Percentiles rank a stretch among this genome's conserved stretches.
phyloP scores from a whole-genome alignment of 2,329 filamentous ascomycete genomes.

The Trichothecium roseum region DNA sequence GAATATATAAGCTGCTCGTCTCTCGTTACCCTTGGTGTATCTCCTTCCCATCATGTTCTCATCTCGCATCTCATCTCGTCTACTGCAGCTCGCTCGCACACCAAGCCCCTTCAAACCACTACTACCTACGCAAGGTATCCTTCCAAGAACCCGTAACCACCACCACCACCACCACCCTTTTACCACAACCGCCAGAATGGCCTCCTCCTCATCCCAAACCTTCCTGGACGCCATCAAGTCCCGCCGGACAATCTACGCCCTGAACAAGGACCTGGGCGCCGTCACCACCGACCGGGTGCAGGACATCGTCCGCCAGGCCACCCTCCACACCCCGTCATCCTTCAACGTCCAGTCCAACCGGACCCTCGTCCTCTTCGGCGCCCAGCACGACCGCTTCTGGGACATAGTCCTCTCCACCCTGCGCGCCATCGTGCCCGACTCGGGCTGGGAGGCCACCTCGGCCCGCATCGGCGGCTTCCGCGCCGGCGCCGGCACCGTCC shows the following conservation, averaged over 20 bases:
- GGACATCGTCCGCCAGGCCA: conserved; percentile 52
- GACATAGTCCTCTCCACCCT: conserved; percentile 50
- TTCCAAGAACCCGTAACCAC: neutral
- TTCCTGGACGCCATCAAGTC: conserved; percentile 70
- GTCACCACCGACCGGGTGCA: conserved; percentile 42
- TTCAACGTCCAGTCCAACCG: conserved; percentile 88
- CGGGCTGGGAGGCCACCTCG: conserved; percentile 45
- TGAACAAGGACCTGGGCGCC: conserved; percentile 49
- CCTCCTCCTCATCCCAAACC: conserved; percentile 67
- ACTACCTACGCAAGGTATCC: neutral
- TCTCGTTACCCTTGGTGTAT: neutral
- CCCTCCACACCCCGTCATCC: conserved; percentile 62
- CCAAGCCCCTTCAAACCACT: conserved; percentile 4
- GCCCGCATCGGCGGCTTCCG: conserved; percentile 46
- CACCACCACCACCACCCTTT: conserved; percentile 6
- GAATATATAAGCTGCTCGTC: too few relatives aligned
- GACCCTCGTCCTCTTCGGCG: conserved; percentile 65
- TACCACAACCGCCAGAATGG: conserved; percentile 54
- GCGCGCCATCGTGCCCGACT: conserved; percentile 49
- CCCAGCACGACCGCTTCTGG: conserved; percentile 85
- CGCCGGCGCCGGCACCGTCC: conserved; percentile 66
- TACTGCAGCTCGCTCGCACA: neutral
- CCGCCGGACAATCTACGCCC: conserved; percentile 58
- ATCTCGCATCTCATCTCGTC: neutral
- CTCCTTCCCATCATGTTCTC: neutral